These are phyloP conservation scores for Annulohypoxylon nitens DNA, from an alignment of 495 filamentous ascomycete genomes.

Conservation along the genomic window DNA sequence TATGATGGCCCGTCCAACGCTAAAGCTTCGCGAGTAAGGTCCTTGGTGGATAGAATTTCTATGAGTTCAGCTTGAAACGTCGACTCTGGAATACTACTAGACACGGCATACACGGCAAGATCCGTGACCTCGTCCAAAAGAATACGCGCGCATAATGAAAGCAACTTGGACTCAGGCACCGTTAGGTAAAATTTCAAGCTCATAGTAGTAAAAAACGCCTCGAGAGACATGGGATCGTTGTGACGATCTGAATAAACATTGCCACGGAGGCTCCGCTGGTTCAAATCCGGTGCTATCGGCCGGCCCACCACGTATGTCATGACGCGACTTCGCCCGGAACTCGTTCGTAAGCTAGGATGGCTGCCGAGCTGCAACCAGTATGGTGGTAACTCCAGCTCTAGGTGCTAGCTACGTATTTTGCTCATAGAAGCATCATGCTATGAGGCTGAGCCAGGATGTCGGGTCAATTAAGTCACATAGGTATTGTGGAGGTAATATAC, in stretches of 20 bases:
- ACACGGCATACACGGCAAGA: background rate
- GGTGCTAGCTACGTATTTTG: background rate
- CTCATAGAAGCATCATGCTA: background rate
- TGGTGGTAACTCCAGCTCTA: background rate
- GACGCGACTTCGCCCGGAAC: slow-evolving; percentile 14
- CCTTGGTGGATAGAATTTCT: background rate
- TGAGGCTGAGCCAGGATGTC: slow-evolving; percentile 5
- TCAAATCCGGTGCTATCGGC: slow-evolving; percentile 1
- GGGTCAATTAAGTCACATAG: background rate
- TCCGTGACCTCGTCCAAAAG: background rate
- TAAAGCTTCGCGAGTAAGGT: background rate
- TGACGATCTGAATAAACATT: slow-evolving; percentile 10
- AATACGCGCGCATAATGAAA: background rate
- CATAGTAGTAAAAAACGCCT: background rate
- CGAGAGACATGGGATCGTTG: background rate
- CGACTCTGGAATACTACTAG: background rate
- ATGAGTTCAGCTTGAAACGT: background rate
- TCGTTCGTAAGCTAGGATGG: slow-evolving; percentile 7
- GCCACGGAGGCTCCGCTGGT: slow-evolving; percentile 5
- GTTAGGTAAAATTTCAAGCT: background rate
- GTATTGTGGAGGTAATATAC: background rate
- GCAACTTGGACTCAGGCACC: background rate
- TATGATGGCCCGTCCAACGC: background rate
- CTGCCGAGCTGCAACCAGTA: background rate
- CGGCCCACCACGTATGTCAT: slow-evolving; percentile 12